Evolutionary conservation across 306 rosid species (phyloP).

Genomic region (Corylus avellana): DNA sequence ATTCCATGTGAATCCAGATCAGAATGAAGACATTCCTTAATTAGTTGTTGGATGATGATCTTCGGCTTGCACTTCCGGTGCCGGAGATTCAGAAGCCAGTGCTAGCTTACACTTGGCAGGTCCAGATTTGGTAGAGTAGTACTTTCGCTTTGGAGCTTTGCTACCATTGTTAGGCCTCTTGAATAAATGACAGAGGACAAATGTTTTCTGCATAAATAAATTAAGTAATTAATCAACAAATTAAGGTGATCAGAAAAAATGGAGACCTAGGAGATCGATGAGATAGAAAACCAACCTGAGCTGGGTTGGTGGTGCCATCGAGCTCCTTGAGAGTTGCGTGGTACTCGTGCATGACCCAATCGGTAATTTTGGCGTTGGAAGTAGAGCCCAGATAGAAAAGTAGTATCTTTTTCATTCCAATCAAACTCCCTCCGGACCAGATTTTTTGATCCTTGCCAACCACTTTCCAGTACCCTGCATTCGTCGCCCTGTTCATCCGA

Average conservation of each 20-base stretch:
- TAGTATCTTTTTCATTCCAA: conserved; percentile 92
- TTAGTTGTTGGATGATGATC: conserved; percentile 15
- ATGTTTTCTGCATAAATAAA: conserved; percentile 56
- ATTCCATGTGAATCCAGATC: conserved; percentile 41
- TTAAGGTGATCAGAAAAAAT: not conserved
- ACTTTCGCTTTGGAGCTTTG: no score
- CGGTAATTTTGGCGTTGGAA: conserved; percentile 79
- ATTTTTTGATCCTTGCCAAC: conserved; percentile 86
- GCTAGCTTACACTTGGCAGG: conserved; percentile 37
- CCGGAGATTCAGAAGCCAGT: conserved; percentile 43
- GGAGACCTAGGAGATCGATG: no score
- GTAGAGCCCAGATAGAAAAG: conserved; percentile 90
- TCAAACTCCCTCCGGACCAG: conserved; percentile 55
- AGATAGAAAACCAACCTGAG: conserved; percentile 55
- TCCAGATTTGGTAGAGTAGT: conserved; percentile 19
- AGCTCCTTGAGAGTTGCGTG: conserved; percentile 75
- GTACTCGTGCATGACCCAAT: conserved; percentile 93
- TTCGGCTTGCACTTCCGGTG: conserved; percentile 41
- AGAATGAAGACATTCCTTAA: conserved; percentile 8
- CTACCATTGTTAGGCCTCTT: conserved; percentile 47
- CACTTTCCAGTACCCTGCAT: conserved; percentile 87
- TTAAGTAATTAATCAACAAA: no score
- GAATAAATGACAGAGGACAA: conserved; percentile 85
- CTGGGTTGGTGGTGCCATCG: conserved; percentile 89
- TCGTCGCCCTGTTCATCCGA: conserved; percentile 81